Evolutionary conservation across 139 green algal species (phyloP).

Genomic region (Chlorella sp.): DNA sequence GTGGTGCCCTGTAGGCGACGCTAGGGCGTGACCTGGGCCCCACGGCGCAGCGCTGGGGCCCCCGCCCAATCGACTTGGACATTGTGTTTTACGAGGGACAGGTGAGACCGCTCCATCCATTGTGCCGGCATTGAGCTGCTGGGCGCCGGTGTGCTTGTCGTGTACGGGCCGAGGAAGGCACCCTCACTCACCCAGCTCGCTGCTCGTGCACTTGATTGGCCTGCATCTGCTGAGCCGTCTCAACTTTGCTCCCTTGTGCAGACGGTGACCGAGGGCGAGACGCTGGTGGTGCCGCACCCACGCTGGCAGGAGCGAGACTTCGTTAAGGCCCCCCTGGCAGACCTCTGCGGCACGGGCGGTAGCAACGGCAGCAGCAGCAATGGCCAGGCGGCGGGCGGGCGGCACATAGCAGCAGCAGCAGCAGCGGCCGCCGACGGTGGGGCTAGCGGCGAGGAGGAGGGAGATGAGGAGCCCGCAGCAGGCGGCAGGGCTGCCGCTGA

Average conservation of each 20-base stretch:
- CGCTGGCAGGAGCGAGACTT: conserved; percentile 89
- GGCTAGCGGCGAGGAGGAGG: not conserved
- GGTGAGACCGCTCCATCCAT: too few species aligned
- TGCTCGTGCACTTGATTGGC: too few species aligned
- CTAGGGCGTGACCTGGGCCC: conserved; percentile 64
- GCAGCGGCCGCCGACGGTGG: not conserved
- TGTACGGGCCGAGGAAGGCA: too few species aligned
- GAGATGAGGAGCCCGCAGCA: not conserved
- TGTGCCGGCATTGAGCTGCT: too few species aligned
- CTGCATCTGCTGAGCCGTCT: too few species aligned
- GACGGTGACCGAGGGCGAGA: conserved; percentile 35
- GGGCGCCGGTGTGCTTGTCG: too few species aligned
- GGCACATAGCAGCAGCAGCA: not conserved
- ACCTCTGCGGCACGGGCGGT: conserved; percentile 50
- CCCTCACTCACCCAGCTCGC: too few species aligned
- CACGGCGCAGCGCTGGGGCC: conserved; percentile 70
- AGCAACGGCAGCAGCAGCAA: not conserved
- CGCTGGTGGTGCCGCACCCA: conserved; percentile 78
- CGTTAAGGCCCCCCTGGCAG: conserved; percentile 84
- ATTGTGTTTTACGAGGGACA: conserved; percentile 90
- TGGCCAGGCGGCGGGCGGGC: not conserved
- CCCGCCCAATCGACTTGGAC: conserved; percentile 94
- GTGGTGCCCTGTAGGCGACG: conserved; percentile 31
- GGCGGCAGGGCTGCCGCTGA: not conserved
- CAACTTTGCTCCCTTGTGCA: not conserved